Conservation (phyloP, 768 basidiomycete genomes). For the Trametes elegans region DNA sequence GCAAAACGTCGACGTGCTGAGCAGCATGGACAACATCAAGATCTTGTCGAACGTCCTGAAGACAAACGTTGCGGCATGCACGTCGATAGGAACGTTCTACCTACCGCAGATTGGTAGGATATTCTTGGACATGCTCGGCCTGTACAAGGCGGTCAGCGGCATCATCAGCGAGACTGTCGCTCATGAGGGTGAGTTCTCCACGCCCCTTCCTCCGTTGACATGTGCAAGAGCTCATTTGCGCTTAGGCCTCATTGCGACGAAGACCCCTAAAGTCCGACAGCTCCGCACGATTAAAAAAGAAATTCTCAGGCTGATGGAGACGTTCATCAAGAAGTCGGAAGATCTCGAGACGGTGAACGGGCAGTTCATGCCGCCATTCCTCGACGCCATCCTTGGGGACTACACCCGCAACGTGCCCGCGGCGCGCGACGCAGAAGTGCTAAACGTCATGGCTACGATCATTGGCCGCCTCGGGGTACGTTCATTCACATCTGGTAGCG, state of each 20-base stretch:
- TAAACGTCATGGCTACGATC: slow-evolving; percentile 97
- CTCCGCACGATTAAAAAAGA: slow-evolving; percentile 98
- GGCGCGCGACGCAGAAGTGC: slow-evolving; percentile 93
- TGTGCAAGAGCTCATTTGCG: slow-evolving; percentile 6
- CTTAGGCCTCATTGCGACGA: slow-evolving; percentile 85
- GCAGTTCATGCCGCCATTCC: slow-evolving; percentile 90
- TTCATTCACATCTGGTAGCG: slow-evolving; percentile 18
- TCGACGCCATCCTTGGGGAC: slow-evolving; percentile 97
- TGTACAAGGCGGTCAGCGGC: slow-evolving; percentile 96
- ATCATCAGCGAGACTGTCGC: slow-evolving; percentile 94
- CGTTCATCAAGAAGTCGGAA: slow-evolving; percentile 95
- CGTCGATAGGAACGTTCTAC: slow-evolving; percentile 96
- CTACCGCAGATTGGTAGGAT: slow-evolving; percentile 94
- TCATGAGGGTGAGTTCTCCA: slow-evolving; percentile 60
- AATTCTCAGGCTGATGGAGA: slow-evolving; percentile 95
- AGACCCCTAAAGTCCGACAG: slow-evolving; percentile 94
- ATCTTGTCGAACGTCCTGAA: slow-evolving; percentile 96
- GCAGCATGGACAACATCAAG: slow-evolving; percentile 91
- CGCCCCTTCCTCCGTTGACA: not conserved
- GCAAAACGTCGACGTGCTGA: slow-evolving; percentile 87
- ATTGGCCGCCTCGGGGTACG: slow-evolving; percentile 84
- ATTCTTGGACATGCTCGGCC: slow-evolving; percentile 96
- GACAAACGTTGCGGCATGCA: slow-evolving; percentile 97
- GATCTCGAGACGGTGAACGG: slow-evolving; percentile 90
- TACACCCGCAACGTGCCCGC: slow-evolving; percentile 92